phyloP scores from a whole-genome alignment of 371 early-diverging fungal genomes.

The Globomyces sp. region DNA sequence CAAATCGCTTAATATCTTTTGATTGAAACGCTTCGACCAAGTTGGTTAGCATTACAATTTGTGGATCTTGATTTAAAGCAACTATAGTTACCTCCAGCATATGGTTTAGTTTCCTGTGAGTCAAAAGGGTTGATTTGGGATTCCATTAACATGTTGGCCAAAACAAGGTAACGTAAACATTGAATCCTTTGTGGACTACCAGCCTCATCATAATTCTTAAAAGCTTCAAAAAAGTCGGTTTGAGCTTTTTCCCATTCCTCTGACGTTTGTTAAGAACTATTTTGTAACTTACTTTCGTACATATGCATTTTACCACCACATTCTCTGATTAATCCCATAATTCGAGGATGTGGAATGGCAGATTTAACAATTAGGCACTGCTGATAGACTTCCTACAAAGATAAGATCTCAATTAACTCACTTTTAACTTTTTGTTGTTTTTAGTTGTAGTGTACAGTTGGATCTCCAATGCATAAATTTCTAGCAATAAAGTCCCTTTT shows the following conservation, averaged over 20 bases:
- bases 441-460: conserved; percentile 89
- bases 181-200: conserved; percentile 89
- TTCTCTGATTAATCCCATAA: conserved; percentile 92
- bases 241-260: conserved; percentile 91
- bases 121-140: conserved; percentile 94
- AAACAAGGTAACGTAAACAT: conserved; percentile 87
- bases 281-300: conserved; percentile 65
- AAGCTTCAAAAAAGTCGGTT: conserved; percentile 93
- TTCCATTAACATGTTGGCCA: conserved; percentile 93
- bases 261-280: conserved; percentile 30
- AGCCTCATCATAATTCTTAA: conserved; percentile 96
- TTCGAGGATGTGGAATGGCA: conserved; percentile 93
- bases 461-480: conserved; percentile 88
- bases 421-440: conserved; percentile 82
- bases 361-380: conserved; percentile 85
- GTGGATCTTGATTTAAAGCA: conserved; percentile 53
- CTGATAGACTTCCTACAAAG: conserved; percentile 65
- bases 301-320: conserved; percentile 98
- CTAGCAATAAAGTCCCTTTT: conserved; percentile 87
- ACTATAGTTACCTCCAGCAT: conserved; percentile 18
- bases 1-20: conserved; percentile 83
- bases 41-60: conserved; percentile 89
- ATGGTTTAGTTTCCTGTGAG: conserved; percentile 94
- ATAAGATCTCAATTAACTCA: conserved; percentile 28
- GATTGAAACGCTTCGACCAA: conserved; percentile 88